Base-by-base conservation (phyloP, 2,329 filamentous ascomycete genomes). In the Nigrospora sphaerica region DNA sequence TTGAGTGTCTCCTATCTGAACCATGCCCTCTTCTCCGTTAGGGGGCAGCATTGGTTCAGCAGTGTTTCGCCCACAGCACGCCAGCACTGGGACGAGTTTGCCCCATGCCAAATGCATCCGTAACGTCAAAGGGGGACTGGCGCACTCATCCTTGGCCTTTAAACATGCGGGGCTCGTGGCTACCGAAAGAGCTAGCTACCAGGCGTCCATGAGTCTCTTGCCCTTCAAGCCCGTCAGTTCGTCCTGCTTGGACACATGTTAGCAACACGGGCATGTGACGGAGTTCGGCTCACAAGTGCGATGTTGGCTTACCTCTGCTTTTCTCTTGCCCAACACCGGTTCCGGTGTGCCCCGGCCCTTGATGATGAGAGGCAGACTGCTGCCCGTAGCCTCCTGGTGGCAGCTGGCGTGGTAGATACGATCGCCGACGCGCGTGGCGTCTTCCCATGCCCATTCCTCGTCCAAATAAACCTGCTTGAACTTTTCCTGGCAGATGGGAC, bases 391-490 rank as follows among this genome's bases (percentile, higher is more conserved):
- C 67, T 96, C 92, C 16, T 81, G 80, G 62, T 92, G 88, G 63
- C 93, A 98, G 46, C 83, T 95, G 12, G 85, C 89, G 65, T 98
- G 93, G 58, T 89, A 97, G 14, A 93, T 85, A 52, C 88, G 82
- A 46, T 77, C 81, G 33, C 86, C 87, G 31, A 95, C 80, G 53
- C 85, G 78, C 43, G 87, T 75, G 1, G 92, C 88, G 64, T 98
- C 92, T 64, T 89, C 85, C 88, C 93, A 97, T 36, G 98, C 92
- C 78, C 91, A 97, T 60, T 98, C 92, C 65, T 95, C 89, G 57
- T 95, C 89, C 7, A 92, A 83, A 86, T 90, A 97, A 53, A 86
- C 86, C 54, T 87, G 89, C 68, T 95, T 86, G 57, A 98, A 97
- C 54, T 86, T 86, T 62, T 98, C 93, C 64, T 95, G 91, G 64